A percentile compares a stretch with the other conserved stretches of the same genome.
phyloP scores from a whole-genome alignment of 805 yeast species.

The Lipomyces orientalis region DNA sequence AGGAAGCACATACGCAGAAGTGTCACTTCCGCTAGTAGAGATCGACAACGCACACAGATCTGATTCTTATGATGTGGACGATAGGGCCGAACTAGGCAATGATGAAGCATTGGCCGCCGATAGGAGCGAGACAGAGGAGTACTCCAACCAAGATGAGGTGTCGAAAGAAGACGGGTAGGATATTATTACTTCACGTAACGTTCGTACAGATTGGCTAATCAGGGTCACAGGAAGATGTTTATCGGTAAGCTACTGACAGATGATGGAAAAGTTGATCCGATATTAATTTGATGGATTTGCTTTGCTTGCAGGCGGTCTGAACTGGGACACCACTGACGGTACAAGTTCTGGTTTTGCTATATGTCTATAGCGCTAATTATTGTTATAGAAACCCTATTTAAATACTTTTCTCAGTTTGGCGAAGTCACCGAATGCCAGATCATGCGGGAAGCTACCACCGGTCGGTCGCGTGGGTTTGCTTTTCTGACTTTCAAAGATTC shows the following conservation, averaged over 20 bases:
- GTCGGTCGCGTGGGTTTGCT: slow-evolving; percentile 92
- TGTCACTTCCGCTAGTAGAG: background rate
- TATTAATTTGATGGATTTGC: slow-evolving; percentile 50
- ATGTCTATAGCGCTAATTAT: background rate
- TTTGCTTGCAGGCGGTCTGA: slow-evolving; percentile 84
- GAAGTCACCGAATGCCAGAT: slow-evolving; percentile 86
- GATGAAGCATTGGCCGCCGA: slow-evolving; percentile 42
- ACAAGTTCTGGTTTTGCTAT: background rate
- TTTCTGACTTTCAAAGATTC: slow-evolving; percentile 85
- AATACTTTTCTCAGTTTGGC: slow-evolving; percentile 86
- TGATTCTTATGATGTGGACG: slow-evolving; percentile 42
- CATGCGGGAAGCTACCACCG: slow-evolving; percentile 86
- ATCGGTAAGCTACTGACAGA: slow-evolving; percentile 21
- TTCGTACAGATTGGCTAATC: slow-evolving; percentile 43
- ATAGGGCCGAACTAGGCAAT: slow-evolving; percentile 45
- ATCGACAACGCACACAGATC: background rate
- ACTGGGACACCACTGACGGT: slow-evolving; percentile 93
- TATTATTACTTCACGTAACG: slow-evolving; percentile 41
- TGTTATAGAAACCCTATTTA: slow-evolving; percentile 66
- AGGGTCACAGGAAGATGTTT: slow-evolving; percentile 39
- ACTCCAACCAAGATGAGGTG: slow-evolving; percentile 8
- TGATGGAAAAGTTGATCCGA: background rate
- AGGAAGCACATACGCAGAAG: background rate
- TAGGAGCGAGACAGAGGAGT: slow-evolving; percentile 32
- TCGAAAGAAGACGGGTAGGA: slow-evolving; percentile 33